Percentiles rank a stretch among this genome's conserved stretches.
Evolutionary conservation across 1,139 yeast species (phyloP).

Genomic region (Kodamaea sp.): DNA sequence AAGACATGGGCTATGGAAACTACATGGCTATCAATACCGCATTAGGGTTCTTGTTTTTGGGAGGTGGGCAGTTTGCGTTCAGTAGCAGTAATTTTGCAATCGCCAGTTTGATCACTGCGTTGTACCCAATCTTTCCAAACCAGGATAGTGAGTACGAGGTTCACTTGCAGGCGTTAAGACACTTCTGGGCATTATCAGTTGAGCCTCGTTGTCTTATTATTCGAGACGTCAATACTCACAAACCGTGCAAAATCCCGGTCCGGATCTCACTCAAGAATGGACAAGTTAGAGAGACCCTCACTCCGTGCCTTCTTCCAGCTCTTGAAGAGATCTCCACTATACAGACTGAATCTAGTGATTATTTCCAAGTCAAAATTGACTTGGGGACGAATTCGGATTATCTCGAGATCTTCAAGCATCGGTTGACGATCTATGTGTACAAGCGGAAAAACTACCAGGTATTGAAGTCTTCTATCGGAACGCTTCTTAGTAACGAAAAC

Average conservation of each 20-base stretch:
- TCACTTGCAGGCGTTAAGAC: conserved; percentile 83
- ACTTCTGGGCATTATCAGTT: conserved; percentile 87
- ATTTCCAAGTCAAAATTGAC: conserved; percentile 47
- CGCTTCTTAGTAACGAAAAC: conserved; percentile 38
- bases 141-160: conserved; percentile 49
- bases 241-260: conserved; percentile 55
- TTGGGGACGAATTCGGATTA: conserved; percentile 39
- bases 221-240: conserved; percentile 64
- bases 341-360: conserved; percentile 42
- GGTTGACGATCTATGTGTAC: conserved; percentile 52
- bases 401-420: conserved; percentile 44
- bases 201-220: conserved; percentile 79
- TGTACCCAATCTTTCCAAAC: conserved; percentile 72
- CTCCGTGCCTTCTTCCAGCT: conserved; percentile 76
- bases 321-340: conserved; percentile 48
- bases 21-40: conserved; percentile 82
- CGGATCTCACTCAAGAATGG: conserved; percentile 40
- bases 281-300: conserved; percentile 23
- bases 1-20: conserved; percentile 60
- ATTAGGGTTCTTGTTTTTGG: conserved; percentile 82
- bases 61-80: conserved; percentile 91
- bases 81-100: conserved; percentile 63
- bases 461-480: conserved; percentile 36
- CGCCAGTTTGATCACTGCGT: conserved; percentile 72
- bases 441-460: conserved; percentile 45